Evolutionary conservation across 768 basidiomycete genomes (phyloP).

Genomic region (Psilocybe sp.): DNA sequence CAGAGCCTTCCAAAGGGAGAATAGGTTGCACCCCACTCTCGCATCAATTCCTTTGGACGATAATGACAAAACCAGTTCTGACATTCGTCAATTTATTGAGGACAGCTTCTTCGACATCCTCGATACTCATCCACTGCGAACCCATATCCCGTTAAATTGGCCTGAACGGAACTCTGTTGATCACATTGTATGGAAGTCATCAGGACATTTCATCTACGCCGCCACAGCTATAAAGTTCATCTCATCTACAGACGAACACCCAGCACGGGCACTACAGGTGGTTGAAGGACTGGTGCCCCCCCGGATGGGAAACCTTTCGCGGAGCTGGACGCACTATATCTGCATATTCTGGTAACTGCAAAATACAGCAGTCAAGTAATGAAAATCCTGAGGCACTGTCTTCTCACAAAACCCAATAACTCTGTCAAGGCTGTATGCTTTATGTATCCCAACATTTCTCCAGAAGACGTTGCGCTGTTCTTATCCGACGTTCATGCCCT

Average conservation of each 20-base stretch:
- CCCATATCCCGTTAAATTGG: slow-evolving; percentile 3
- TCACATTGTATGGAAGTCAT: slow-evolving; percentile 6
- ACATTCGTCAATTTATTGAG: slow-evolving; percentile 3
- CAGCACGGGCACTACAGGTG: neutral
- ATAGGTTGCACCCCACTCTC: neutral
- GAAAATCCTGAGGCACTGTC: too few relatives aligned
- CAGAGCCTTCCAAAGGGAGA: neutral
- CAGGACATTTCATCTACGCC: slow-evolving; percentile 13
- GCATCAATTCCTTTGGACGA: slow-evolving; percentile 1
- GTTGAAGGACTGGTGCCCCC: neutral
- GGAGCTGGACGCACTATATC: slow-evolving; percentile 4
- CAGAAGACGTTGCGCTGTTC: too few relatives aligned
- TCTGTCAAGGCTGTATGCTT: too few relatives aligned
- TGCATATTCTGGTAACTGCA: neutral
- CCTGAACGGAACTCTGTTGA: neutral
- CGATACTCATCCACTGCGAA: slow-evolving; percentile 2
- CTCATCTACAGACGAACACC: neutral
- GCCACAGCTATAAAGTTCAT: slow-evolving; percentile 7
- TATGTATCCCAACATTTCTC: too few relatives aligned
- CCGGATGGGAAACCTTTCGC: neutral
- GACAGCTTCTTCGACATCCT: slow-evolving; percentile 4
- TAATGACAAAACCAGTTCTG: neutral
- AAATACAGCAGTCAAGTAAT: too few relatives aligned
- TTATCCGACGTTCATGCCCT: too few relatives aligned
- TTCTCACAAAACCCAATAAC: too few relatives aligned